These are phyloP conservation scores for Erodium moschatum DNA, from an alignment of 441 rosid species.

Conservation along the genomic window DNA sequence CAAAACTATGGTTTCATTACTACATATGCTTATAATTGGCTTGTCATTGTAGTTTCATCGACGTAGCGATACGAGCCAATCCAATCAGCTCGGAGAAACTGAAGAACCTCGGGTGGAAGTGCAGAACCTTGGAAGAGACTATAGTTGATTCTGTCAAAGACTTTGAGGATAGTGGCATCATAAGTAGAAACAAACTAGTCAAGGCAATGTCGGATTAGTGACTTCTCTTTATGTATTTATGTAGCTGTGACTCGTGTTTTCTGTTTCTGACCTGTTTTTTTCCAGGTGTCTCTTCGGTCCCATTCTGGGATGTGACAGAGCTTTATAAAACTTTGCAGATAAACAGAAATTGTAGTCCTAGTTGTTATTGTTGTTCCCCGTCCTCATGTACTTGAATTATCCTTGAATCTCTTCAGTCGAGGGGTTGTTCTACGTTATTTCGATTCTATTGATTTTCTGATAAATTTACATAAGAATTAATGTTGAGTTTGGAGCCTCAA, in stretches of 20 bases:
- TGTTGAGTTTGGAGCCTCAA: background rate
- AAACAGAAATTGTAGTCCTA: too few species aligned
- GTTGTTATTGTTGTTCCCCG: background rate
- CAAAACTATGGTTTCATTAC: too few species aligned
- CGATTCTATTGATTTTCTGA: background rate
- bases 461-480: background rate
- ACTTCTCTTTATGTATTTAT: background rate
- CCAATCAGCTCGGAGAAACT: conserved; percentile 32
- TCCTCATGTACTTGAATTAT: background rate
- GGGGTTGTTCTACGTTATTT: background rate
- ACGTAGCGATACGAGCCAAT: conserved; percentile 11
- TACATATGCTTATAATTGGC: too few species aligned
- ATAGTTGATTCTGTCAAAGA: conserved; percentile 33
- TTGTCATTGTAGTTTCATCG: conserved; percentile 19
- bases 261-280: too few species aligned
- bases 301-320: too few species aligned
- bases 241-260: too few species aligned
- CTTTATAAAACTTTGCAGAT: too few species aligned
- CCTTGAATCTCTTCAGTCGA: background rate
- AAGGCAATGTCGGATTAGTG: too few species aligned
- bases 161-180: conserved; percentile 26
- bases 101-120: conserved; percentile 43
- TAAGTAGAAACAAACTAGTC: background rate
- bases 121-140: conserved; percentile 24
- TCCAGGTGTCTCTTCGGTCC: too few species aligned